Evolutionary conservation across 306 rosid species (phyloP).

Genomic region (Leucaena leucocephala): DNA sequence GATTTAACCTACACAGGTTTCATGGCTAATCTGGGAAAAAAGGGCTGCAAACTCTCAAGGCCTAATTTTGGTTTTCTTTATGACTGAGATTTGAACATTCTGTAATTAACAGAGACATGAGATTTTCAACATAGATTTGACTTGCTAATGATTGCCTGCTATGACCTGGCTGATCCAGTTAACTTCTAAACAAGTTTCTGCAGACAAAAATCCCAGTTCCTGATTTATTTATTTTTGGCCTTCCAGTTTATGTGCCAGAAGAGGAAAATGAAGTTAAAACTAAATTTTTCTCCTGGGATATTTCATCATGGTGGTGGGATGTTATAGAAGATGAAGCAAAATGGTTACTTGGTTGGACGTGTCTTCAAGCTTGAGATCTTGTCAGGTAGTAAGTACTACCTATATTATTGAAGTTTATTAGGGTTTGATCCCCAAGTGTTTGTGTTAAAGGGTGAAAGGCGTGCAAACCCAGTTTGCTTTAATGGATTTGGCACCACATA

Average conservation of each 20-base stretch:
- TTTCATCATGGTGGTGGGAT: neutral
- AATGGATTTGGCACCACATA: slow-evolving; percentile 1
- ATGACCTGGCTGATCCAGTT: neutral
- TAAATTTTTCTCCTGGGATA: neutral
- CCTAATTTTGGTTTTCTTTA: neutral
- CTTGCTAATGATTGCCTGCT: slow-evolving; percentile 20
- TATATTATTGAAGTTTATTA: neutral
- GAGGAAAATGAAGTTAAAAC: neutral
- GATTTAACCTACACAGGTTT: neutral
- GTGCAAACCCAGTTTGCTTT: neutral
- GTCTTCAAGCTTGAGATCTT: neutral
- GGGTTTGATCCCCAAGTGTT: slow-evolving; percentile 3
- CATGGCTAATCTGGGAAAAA: slow-evolving; percentile 8
- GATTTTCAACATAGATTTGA: neutral
- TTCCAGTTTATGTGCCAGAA: neutral
- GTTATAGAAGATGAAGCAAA: neutral
- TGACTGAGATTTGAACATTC: neutral
- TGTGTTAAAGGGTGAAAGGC: neutral
- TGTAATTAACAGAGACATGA: slow-evolving; percentile 1
- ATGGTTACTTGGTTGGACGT: neutral
- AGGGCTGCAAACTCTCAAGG: neutral
- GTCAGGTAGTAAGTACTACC: neutral
- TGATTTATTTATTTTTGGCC: neutral
- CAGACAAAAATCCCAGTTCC: neutral
- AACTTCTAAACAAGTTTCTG: neutral